These are phyloP conservation scores for Aureobasidium sp. DNA, from an alignment of 2,329 filamentous ascomycete genomes.

Conservation along the genomic window DNA sequence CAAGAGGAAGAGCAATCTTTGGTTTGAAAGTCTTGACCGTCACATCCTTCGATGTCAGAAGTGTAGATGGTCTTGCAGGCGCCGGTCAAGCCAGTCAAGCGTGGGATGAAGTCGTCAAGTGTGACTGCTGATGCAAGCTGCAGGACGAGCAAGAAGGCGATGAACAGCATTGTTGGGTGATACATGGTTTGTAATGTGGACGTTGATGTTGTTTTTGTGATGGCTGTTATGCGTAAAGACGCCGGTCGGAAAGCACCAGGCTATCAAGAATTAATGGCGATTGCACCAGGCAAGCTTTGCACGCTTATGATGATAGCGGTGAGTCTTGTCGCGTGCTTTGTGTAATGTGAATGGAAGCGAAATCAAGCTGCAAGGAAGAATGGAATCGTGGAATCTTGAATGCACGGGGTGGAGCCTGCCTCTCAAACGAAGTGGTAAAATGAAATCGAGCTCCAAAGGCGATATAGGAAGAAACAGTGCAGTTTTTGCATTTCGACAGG, in stretches of 20 bases:
- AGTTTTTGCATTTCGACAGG: not conserved
- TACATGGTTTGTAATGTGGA: not conserved
- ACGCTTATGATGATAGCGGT: conserved; percentile 8
- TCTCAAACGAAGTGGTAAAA: not conserved
- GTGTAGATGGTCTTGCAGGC: conserved; percentile 37
- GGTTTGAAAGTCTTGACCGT: conserved; percentile 32
- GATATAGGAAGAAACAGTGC: not conserved
- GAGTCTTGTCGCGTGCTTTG: conserved; percentile 11
- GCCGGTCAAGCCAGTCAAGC: conserved; percentile 33
- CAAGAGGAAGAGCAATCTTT: conserved; percentile 31
- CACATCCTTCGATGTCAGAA: conserved; percentile 35
- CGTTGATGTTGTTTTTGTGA: not conserved
- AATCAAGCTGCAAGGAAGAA: conserved; percentile 4
- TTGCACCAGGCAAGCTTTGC: conserved; percentile 8
- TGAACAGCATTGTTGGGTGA: conserved; percentile 13
- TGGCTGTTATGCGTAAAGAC: not conserved
- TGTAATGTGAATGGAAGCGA: not conserved
- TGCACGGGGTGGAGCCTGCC: conserved; percentile 3
- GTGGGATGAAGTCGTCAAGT: conserved; percentile 40
- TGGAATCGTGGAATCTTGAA: not conserved
- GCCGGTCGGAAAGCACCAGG: not conserved
- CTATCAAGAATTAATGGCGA: not conserved
- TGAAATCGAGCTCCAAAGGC: not conserved
- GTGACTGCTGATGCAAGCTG: conserved; percentile 30
- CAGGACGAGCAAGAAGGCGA: conserved; percentile 1